Percentiles rank a stretch among this genome's conserved stretches.
Evolutionary conservation across 2,329 filamentous ascomycete genomes (phyloP).

Genomic region (Colletotrichum sp.): DNA sequence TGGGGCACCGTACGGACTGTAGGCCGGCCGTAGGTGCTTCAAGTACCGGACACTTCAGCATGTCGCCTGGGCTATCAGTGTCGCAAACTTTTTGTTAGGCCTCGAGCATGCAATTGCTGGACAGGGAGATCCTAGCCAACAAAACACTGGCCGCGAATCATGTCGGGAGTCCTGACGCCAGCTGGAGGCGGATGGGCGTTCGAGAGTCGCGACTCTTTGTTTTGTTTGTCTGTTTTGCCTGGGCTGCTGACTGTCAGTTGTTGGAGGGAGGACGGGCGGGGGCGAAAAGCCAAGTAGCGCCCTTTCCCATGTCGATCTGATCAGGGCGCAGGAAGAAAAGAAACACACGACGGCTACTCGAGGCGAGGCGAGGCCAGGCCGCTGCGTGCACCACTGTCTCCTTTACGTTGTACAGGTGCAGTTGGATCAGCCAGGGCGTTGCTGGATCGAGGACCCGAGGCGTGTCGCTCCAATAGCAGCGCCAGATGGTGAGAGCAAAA

Average conservation of each 20-base stretch:
- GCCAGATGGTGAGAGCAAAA: not conserved
- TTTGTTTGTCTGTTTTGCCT: conserved; percentile 11
- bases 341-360: not conserved
- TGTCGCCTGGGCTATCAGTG: conserved; percentile 4
- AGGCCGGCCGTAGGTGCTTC: not conserved
- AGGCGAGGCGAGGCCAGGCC: not conserved
- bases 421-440: not conserved
- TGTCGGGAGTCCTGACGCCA: not conserved
- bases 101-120: not conserved
- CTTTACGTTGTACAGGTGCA: not conserved
- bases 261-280: not conserved
- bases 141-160: conserved; percentile 5
- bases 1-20: not conserved
- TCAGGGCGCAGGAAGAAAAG: not conserved
- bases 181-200: not conserved
- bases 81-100: conserved; percentile 12
- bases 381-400: not conserved
- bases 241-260: not conserved
- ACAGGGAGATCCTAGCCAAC: conserved; percentile 11
- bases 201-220: not conserved
- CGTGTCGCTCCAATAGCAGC: not conserved
- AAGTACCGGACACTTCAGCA: conserved; percentile 6
- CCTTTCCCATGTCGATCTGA: not conserved
- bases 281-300: not conserved
- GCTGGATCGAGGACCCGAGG: not conserved